Evolutionary conservation across 1,139 yeast species (phyloP), one percentile per base, ranked within the genome.

Genomic region (Groenewaldozyma sp.): DNA sequence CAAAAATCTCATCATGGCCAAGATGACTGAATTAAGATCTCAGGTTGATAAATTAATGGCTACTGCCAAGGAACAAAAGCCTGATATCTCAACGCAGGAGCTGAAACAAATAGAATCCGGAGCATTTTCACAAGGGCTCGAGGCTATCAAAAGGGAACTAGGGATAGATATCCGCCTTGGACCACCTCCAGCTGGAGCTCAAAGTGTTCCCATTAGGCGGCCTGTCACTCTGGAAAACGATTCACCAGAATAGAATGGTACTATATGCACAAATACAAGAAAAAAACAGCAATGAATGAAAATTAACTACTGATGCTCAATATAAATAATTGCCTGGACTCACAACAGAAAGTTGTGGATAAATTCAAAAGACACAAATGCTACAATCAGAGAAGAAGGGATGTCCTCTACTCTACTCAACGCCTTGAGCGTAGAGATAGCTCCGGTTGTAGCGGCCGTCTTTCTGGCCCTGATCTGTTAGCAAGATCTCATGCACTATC

Each of bases 401-500:
- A n/a, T n/a, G n/a, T n/a, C n/a, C n/a, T n/a, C n/a, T n/a, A n/a
- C n/a, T n/a, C n/a, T n/a, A n/a, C n/a, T n/a, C n/a, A n/a, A n/a
- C n/a, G n/a, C n/a, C n/a, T n/a, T n/a, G n/a, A n/a, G n/a, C n/a
- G n/a, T n/a, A n/a, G 28, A 51, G 37, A 43, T 50, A 51, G 24
- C 47, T 38, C 38, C 50, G 43, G 24, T 47, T 42, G 36, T 50
- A 50, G 24, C 37, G 40, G 16, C 44, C 34, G 13, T 50, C 47
- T 17, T 36, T 36, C n/a, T 24, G 3, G 2, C 56, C 56, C 34
- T 51, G 47, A 5, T 45, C 38, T 2, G 55, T 51, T 18, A 39
- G 41, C 21, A 58, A 49, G 27, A 57, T 60, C 44, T 48, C 48
- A 37, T 51, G 50, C 10, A 65, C 56, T 9, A 54, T 49, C 6